These are phyloP conservation scores for Penicillium lividum DNA, from an alignment of 495 filamentous ascomycete genomes.

Conservation along the genomic window DNA sequence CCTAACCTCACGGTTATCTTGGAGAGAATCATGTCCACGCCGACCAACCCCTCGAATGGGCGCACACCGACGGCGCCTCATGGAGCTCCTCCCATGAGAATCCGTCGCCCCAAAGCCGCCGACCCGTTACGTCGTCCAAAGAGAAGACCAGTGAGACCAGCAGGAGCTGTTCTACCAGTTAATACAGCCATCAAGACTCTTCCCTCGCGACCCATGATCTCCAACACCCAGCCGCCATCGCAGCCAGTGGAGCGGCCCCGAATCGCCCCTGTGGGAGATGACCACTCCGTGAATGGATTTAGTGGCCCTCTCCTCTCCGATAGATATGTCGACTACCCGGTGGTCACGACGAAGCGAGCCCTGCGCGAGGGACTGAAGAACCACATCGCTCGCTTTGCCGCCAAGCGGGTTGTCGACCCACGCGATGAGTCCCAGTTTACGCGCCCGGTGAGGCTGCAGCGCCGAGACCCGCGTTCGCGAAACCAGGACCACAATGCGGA, in stretches of 20 bases:
- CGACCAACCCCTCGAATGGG: slow-evolving; percentile 33
- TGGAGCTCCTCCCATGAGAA: slow-evolving; percentile 41
- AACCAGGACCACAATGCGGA: slow-evolving; percentile 44
- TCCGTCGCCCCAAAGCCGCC: slow-evolving; percentile 52
- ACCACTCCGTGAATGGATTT: slow-evolving; percentile 59
- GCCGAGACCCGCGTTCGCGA: slow-evolving; percentile 80
- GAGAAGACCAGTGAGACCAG: slow-evolving; percentile 42
- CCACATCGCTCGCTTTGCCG: slow-evolving; percentile 78
- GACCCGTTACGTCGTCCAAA: slow-evolving; percentile 73
- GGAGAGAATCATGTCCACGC: slow-evolving; percentile 35
- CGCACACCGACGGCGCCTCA: slow-evolving; percentile 35
- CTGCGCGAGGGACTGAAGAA: slow-evolving; percentile 78
- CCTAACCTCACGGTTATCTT: background rate
- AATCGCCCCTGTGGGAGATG: slow-evolving; percentile 27
- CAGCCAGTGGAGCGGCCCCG: slow-evolving; percentile 19
- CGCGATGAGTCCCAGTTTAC: slow-evolving; percentile 79
- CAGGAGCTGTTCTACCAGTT: slow-evolving; percentile 21
- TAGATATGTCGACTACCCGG: slow-evolving; percentile 62
- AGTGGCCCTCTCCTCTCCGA: slow-evolving; percentile 54
- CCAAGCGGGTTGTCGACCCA: slow-evolving; percentile 67
- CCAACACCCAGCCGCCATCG: slow-evolving; percentile 10
- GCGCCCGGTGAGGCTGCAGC: slow-evolving; percentile 82
- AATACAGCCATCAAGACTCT: slow-evolving; percentile 26
- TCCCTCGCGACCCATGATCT: slow-evolving; percentile 25
- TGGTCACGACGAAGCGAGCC: slow-evolving; percentile 78